These are phyloP conservation scores for Hymenotorrendiella dingleyae DNA, from an alignment of 2,329 filamentous ascomycete species.

Conservation along the genomic window DNA sequence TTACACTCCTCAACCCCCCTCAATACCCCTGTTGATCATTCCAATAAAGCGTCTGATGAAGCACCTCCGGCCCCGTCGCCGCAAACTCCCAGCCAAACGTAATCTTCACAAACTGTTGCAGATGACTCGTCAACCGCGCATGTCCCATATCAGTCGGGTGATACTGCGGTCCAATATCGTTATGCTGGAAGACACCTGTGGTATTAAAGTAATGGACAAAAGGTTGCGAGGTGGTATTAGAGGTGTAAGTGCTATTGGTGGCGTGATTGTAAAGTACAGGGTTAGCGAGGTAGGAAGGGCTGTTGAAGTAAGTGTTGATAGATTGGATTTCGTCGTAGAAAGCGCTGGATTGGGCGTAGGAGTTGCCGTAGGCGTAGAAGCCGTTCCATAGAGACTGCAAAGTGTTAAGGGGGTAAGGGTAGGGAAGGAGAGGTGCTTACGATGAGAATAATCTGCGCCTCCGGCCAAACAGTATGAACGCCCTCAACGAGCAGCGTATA, in stretches of 20 bases:
- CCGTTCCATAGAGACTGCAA: constrained; percentile 46
- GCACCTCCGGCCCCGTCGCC: constrained; percentile 48
- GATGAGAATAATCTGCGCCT: constrained; percentile 39
- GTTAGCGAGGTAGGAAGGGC: constrained; percentile 35
- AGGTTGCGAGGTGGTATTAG: constrained; percentile 26
- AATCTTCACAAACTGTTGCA: constrained; percentile 51
- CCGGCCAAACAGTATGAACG: constrained; percentile 41
- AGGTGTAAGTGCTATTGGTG: constrained; percentile 33
- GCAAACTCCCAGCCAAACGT: constrained; percentile 51
- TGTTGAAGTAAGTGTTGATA: constrained; percentile 48
- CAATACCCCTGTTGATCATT: constrained; percentile 37
- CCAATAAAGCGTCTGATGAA: constrained; percentile 46
- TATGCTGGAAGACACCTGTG: constrained; percentile 54
- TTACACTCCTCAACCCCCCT: too few species aligned
- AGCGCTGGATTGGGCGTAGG: constrained; percentile 40
- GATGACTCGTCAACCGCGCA: constrained; percentile 54
- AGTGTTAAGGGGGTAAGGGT: too few species aligned
- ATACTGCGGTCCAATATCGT: constrained; percentile 52
- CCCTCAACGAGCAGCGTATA: constrained; percentile 41
- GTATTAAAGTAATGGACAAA: constrained; percentile 59
- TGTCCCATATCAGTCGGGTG: constrained; percentile 58
- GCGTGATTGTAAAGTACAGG: constrained; percentile 37
- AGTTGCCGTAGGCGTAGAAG: constrained; percentile 46
- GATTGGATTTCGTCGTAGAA: constrained; percentile 45
- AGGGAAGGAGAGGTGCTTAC: constrained; percentile 37